A percentile compares a stretch with the other conserved stretches of the same genome.
Conservation (phyloP, 2,329 filamentous ascomycete genomes). For the Aspergillus pseudoterreus region DNA sequence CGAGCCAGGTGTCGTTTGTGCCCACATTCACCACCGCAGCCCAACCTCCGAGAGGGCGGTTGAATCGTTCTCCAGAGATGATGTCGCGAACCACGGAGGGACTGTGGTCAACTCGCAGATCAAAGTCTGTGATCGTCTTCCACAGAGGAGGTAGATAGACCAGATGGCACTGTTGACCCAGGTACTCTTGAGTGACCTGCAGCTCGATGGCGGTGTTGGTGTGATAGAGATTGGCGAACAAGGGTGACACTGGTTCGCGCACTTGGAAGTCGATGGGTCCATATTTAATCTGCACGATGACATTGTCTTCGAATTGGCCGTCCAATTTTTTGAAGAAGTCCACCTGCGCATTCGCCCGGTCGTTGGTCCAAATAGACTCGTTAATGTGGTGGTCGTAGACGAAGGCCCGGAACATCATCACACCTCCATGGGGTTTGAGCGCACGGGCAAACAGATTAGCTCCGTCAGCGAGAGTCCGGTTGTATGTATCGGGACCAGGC, state of each 20-base stretch:
- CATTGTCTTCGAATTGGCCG: constrained; percentile 64
- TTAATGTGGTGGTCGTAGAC: constrained; percentile 61
- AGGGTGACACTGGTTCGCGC: constrained; percentile 62
- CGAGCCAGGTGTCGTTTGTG: constrained; percentile 63
- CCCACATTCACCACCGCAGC: constrained; percentile 67
- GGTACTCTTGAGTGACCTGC: constrained; percentile 66
- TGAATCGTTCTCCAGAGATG: constrained; percentile 58
- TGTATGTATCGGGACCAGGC: constrained; percentile 66
- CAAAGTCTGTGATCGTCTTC: constrained; percentile 65
- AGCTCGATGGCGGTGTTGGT: constrained; percentile 59
- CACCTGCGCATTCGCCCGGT: constrained; percentile 67
- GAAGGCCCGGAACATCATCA: constrained; percentile 69
- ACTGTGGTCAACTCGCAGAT: constrained; percentile 58
- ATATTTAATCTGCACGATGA: constrained; percentile 70
- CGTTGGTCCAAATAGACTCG: constrained; percentile 60
- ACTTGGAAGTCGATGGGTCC: constrained; percentile 73
- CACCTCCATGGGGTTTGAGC: constrained; percentile 55
- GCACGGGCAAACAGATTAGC: constrained; percentile 65
- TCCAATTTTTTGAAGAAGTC: constrained; percentile 65
- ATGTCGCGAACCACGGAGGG: constrained; percentile 58
- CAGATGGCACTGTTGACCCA: constrained; percentile 66
- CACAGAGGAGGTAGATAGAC: constrained; percentile 67
- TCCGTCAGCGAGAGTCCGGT: constrained; percentile 64
- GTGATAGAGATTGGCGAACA: constrained; percentile 54
- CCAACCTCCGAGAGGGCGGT: constrained; percentile 56